A percentile compares a stretch with the other conserved stretches of the same genome.
phyloP scores from a whole-genome alignment of 1,284 basidiomycete species.

The Sanguinoderma infundibulare region DNA sequence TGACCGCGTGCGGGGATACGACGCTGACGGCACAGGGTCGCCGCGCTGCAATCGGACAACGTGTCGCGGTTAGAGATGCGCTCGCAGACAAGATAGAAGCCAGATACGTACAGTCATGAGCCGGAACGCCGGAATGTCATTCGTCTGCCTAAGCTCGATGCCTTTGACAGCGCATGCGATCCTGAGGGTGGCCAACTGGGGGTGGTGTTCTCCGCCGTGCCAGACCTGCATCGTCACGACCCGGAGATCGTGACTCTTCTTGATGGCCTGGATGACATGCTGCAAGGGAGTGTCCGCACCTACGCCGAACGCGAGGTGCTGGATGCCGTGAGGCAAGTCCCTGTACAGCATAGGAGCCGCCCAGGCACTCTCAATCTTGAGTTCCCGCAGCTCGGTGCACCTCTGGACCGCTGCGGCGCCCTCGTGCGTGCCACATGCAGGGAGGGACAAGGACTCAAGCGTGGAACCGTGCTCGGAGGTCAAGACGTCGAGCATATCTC shows the following conservation, averaged over 20 bases:
- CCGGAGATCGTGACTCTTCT: slow-evolving; percentile 26
- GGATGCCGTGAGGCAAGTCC: slow-evolving; percentile 50
- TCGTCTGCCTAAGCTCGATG: slow-evolving; percentile 30
- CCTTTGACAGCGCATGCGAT: slow-evolving; percentile 35
- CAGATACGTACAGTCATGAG: slow-evolving; percentile 26
- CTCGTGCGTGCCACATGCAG: slow-evolving; percentile 53
- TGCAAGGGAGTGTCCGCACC: slow-evolving; percentile 57
- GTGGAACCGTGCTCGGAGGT: slow-evolving; percentile 49
- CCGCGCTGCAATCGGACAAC: slow-evolving; percentile 16
- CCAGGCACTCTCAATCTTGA: slow-evolving; percentile 56
- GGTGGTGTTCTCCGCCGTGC: slow-evolving; percentile 31
- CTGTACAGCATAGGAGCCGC: slow-evolving; percentile 50
- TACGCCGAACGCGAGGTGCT: slow-evolving; percentile 62
- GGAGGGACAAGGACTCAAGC: slow-evolving; percentile 59
- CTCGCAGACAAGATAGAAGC: not conserved
- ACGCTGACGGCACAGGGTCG: slow-evolving; percentile 24
- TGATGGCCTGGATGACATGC: slow-evolving; percentile 44
- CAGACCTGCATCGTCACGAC: slow-evolving; percentile 34
- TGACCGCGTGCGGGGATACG: slow-evolving; percentile 25
- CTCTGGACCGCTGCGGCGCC: slow-evolving; percentile 48
- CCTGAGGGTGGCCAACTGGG: slow-evolving; percentile 28
- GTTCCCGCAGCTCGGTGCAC: slow-evolving; percentile 53
- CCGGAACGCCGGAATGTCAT: slow-evolving; percentile 33
- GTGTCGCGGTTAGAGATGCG: slow-evolving; percentile 13
- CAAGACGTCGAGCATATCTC: slow-evolving; percentile 56